Evolutionary conservation across 2,329 filamentous ascomycete species (phyloP).

Genomic region (Fusarium brevicatenulatum): DNA sequence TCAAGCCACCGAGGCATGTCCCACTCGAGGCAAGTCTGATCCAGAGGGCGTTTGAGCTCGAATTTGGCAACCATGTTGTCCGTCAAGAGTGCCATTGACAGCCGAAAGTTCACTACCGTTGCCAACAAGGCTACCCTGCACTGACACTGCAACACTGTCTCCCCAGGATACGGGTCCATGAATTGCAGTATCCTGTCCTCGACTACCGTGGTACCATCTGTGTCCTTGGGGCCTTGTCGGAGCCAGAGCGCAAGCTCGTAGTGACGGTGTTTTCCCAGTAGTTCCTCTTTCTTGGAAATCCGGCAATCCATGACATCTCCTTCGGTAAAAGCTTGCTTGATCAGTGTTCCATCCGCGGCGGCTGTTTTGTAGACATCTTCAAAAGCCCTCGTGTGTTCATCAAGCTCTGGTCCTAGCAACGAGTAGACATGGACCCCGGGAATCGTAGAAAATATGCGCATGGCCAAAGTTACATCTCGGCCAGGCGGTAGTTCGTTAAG

Average conservation of each 20-base stretch:
- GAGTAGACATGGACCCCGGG: background rate
- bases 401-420: background rate
- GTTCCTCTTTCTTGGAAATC: rapidly evolving
- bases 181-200: background rate
- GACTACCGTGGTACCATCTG: background rate
- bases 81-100: background rate
- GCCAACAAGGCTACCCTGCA: background rate
- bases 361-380: background rate
- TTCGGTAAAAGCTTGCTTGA: background rate
- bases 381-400: background rate
- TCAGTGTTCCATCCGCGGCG: background rate
- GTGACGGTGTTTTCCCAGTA: background rate
- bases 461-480: background rate
- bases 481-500: background rate
- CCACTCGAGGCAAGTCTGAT: background rate
- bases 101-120: background rate
- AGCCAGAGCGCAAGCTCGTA: background rate
- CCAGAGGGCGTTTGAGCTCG: background rate
- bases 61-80: background rate
- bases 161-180: rapidly evolving
- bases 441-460: background rate
- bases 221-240: background rate
- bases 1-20: background rate
- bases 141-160: rapidly evolving
- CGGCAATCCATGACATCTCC: background rate